phyloP scores from a whole-genome alignment of 2,329 filamentous ascomycete species.

The Blumeriella jaapii region DNA sequence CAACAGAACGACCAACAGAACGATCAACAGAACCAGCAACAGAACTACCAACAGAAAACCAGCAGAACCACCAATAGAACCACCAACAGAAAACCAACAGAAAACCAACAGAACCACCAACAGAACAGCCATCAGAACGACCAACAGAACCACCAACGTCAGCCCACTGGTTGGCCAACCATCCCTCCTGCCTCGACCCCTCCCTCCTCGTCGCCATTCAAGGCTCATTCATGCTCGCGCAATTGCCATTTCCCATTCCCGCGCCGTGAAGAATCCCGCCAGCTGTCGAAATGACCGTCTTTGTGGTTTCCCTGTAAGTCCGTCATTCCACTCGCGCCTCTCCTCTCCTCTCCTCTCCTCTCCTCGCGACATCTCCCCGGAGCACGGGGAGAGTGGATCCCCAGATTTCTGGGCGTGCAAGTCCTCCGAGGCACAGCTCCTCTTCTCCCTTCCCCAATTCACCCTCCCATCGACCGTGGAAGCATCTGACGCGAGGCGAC shows the following conservation, averaged over 20 bases:
- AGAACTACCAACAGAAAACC: too few relatives aligned
- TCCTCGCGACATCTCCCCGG: not conserved
- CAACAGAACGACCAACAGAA: too few relatives aligned
- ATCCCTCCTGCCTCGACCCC: constrained; percentile 1
- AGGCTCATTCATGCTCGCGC: constrained; percentile 18
- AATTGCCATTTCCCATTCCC: constrained; percentile 10
- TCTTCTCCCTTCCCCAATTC: not conserved
- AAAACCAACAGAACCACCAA: too few relatives aligned
- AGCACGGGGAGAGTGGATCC: constrained; percentile 4
- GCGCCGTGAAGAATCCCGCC: constrained; percentile 6
- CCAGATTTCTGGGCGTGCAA: not conserved
- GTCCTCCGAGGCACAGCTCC: not conserved
- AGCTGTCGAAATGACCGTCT: constrained; percentile 40
- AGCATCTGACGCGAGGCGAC: too few relatives aligned
- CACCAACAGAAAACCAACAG: too few relatives aligned
- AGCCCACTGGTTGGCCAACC: not conserved
- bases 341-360: not conserved
- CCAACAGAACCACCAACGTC: too few relatives aligned
- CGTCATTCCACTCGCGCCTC: not conserved
- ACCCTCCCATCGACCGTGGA: too few relatives aligned
- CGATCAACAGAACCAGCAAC: too few relatives aligned
- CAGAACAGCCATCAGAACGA: too few relatives aligned
- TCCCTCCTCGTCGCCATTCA: constrained; percentile 7
- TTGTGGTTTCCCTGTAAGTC: constrained; percentile 47
- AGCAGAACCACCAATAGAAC: too few relatives aligned